phyloP scores from a whole-genome alignment of 768 basidiomycete species.

The Kwoniella botswanensis region DNA sequence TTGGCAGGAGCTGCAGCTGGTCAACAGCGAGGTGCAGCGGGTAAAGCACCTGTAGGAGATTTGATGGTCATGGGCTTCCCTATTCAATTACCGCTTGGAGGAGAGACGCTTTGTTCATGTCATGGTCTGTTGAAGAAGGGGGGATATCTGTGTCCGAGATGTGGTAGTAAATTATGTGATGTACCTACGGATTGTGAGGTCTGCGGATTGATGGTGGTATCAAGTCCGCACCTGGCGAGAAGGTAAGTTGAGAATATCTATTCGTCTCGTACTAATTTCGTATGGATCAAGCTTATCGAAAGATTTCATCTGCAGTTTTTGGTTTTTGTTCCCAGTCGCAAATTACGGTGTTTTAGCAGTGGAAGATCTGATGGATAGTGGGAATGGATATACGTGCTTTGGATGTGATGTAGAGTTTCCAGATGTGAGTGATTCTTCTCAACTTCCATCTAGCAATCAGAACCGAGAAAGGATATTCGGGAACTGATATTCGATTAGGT shows the following conservation, averaged over 20 bases:
- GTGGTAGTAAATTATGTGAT: constrained; percentile 90
- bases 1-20: constrained; percentile 65
- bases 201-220: constrained; percentile 96
- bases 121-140: constrained; percentile 90
- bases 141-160: constrained; percentile 94
- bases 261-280: neutral
- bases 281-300: neutral
- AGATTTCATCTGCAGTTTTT: constrained; percentile 42
- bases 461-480: too few relatives aligned
- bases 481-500: neutral
- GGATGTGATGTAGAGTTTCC: constrained; percentile 78
- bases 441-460: too few relatives aligned
- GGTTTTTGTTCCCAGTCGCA: constrained; percentile 84
- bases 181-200: constrained; percentile 98
- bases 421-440: constrained; percentile 50
- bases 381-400: constrained; percentile 66
- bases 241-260: constrained; percentile 60
- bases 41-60: constrained; percentile 62
- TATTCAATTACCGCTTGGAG: constrained; percentile 78
- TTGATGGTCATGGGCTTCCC: constrained; percentile 99
- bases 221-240: constrained; percentile 92
- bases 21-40: constrained; percentile 25
- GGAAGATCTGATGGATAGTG: constrained; percentile 8
- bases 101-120: constrained; percentile 85
- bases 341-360: constrained; percentile 62